phyloP scores from a whole-genome alignment of 2,329 filamentous ascomycete genomes.

The Aspergillus brunneoviolaceus region DNA sequence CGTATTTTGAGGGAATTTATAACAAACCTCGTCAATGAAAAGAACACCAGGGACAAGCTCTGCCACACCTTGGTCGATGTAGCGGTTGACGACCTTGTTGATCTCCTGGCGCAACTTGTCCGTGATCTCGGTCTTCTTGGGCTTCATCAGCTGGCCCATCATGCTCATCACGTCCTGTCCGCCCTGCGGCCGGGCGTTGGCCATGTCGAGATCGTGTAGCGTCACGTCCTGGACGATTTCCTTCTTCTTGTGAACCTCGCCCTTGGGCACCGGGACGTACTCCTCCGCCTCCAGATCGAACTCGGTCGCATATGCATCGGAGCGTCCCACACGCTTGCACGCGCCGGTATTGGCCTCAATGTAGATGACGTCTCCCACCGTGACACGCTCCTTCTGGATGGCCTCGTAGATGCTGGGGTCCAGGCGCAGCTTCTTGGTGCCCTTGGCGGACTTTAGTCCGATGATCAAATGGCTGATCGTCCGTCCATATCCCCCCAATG shows the following conservation, averaged over 20 bases:
- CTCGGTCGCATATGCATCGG: conserved; percentile 95
- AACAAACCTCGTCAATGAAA: conserved; percentile 90
- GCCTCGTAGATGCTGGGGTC: conserved; percentile 99
- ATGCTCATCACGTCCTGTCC: conserved; percentile 99
- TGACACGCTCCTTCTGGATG: conserved; percentile 96
- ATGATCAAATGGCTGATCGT: conserved; percentile 96
- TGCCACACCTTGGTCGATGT: conserved; percentile 96
- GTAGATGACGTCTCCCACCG: conserved; percentile 96
- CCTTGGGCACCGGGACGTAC: conserved; percentile 97
- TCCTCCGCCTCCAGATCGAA: conserved; percentile 98
- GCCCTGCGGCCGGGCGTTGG: conserved; percentile 90
- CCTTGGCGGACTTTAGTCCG: conserved; percentile 90
- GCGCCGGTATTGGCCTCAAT: conserved; percentile 98
- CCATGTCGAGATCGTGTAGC: conserved; percentile 92
- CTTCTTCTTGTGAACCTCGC: conserved; percentile 99
- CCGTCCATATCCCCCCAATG: conserved; percentile 91
- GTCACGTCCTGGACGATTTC: conserved; percentile 99
- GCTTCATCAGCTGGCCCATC: conserved; percentile 99
- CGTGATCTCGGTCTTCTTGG: conserved; percentile 98
- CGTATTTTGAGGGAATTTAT: conserved; percentile 20
- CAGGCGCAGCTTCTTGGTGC: conserved; percentile 94
- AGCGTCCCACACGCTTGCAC: conserved; percentile 93
- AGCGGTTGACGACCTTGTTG: conserved; percentile 98
- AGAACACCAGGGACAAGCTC: conserved; percentile 97
- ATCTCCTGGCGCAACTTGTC: conserved; percentile 95